Evolutionary conservation across 257 asterid genomes (phyloP).

Genomic region (Rauvolfia tetraphylla): DNA sequence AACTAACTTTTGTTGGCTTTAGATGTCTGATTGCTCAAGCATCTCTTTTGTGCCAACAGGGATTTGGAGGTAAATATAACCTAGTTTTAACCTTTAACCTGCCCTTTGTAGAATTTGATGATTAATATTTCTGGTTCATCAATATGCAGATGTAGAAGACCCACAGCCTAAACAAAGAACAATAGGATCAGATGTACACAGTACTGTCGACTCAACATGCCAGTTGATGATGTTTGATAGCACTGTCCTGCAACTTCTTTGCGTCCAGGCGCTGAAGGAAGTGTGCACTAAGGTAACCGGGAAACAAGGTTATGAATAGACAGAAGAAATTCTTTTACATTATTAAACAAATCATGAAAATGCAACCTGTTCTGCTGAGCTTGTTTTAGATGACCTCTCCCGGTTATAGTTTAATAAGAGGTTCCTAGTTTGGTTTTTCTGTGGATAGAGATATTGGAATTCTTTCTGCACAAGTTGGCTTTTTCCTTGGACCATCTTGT

Average conservation of each 20-base stretch:
- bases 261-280: conserved; percentile 26
- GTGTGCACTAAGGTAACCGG: conserved; percentile 12
- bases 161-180: conserved; percentile 14
- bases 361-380: neutral
- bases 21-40: conserved; percentile 28
- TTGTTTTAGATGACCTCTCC: neutral
- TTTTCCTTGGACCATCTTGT: neutral
- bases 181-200: conserved; percentile 1
- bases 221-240: conserved; percentile 28
- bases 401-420: neutral
- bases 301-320: conserved; percentile 9
- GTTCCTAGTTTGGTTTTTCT: neutral
- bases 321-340: neutral
- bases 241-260: conserved; percentile 27
- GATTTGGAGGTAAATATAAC: conserved; percentile 30
- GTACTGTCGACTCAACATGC: conserved; percentile 19
- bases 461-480: neutral
- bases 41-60: conserved; percentile 27
- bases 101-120: conserved; percentile 4
- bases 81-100: conserved; percentile 7
- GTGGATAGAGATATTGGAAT: neutral
- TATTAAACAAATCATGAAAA: neutral
- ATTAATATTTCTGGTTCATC: neutral
- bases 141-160: conserved; percentile 15
- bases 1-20: conserved; percentile 15